Evolutionary conservation across 176 grass and related monocot genomes (phyloP), one percentile per base, ranked within the genome.

Genomic region (Ensete ventricosum): DNA sequence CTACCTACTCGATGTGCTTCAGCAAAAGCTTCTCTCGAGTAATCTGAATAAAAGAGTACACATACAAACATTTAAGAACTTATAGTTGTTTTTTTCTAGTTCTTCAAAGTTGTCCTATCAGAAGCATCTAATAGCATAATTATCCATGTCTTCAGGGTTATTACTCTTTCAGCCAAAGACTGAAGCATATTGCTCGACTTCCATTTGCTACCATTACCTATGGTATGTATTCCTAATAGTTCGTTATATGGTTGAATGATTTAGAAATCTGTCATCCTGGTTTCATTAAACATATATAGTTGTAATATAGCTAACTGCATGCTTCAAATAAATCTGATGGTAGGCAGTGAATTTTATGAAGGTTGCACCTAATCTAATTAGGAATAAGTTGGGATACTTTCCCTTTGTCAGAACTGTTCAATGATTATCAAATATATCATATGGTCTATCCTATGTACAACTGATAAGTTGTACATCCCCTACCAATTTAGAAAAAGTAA

Each of bases 111-210:
- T 76, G 13, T 54, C 27, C 66, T 70, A 16, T 21, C 8, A 19
- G 14, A 52, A 70, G 48, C 48, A 70, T 70, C 67, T 70, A 52
- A 70, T 70, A 70, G 43, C 1, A 65, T 14, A 16, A 50, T 20
- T 66, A 55, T 48, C 19, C 67, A 81, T 97, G 43, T 53, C 23
- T 80, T 79, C 80, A 98, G 90, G 90, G 94, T 7, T 93, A 93
- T 87, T 98, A 98, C 5, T 75, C 87, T 78, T 98, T 98, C 81
- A 98, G 94, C 72, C 88, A 98, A 82, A 98, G 85, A 82, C 66
- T 93, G 72, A 98, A 98, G 82, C 72, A 53, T 73, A 82, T 88
- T 85, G 78, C 90, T 67, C 94, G 88, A 51, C 78, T 93, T 89
- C 94, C 90, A 52, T 98, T 98, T 88, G 72, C 80, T 49, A 89